Percentiles rank a stretch among this genome's conserved stretches.
phyloP scores from a whole-genome alignment of 73 alveolate species.

The Effrenium voratum region DNA sequence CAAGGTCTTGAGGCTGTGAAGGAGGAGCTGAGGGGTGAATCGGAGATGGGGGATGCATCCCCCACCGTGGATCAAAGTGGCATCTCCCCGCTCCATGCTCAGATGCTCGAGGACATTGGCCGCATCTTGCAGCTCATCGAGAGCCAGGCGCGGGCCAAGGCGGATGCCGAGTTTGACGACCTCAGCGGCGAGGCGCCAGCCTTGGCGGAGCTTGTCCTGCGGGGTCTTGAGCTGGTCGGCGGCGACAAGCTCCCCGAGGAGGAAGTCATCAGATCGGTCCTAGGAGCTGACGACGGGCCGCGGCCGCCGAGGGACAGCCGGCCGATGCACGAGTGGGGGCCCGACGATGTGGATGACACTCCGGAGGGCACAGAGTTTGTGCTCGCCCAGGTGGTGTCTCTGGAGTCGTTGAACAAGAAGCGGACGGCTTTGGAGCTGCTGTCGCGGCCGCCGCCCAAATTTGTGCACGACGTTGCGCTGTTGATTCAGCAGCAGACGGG shows the following conservation, averaged over 20 bases:
- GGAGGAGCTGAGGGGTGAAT: background rate
- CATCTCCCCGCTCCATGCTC: background rate
- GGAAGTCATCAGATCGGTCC: background rate
- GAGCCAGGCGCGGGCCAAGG: background rate
- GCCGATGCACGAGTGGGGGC: background rate
- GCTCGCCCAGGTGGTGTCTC: background rate
- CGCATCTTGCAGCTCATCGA: background rate
- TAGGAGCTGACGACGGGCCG: background rate
- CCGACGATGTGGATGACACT: constrained; percentile 11
- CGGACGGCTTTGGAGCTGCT: background rate
- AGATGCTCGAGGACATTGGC: background rate
- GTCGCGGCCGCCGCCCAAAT: constrained; percentile 1
- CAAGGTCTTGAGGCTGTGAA: background rate
- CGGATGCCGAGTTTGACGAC: background rate
- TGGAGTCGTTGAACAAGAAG: constrained; percentile 11
- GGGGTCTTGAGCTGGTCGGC: background rate
- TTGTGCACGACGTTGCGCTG: background rate
- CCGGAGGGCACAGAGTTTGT: constrained; percentile 18
- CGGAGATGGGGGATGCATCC: background rate
- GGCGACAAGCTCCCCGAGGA: background rate
- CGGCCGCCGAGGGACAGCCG: background rate
- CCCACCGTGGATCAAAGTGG: constrained; percentile 9
- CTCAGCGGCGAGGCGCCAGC: background rate
- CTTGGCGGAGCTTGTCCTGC: background rate
- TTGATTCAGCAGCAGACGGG: background rate